Evolutionary conservation across 1,284 basidiomycete genomes (phyloP).

Genomic region (Ceratorhiza oryzae-sativae): DNA sequence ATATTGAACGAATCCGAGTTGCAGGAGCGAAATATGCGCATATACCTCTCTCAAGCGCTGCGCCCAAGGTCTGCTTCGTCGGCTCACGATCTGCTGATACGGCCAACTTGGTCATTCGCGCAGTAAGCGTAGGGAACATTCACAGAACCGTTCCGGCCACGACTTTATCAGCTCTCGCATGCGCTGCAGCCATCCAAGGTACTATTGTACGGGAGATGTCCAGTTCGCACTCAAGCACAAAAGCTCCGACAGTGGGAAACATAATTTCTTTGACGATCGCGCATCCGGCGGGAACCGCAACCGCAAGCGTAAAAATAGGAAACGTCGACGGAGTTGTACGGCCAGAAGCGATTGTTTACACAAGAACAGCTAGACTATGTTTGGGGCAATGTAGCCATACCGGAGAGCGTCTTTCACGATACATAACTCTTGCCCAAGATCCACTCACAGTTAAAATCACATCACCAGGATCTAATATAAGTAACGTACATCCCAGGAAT

Average conservation of each 20-base stretch:
- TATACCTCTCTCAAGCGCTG: constrained; percentile 25
- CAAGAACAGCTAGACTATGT: constrained; percentile 27
- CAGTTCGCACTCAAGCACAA: not conserved
- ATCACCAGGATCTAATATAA: constrained; percentile 40
- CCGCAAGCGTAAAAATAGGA: constrained; percentile 29
- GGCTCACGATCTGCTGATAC: constrained; percentile 33
- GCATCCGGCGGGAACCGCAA: constrained; percentile 27
- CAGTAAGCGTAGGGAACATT: constrained; percentile 43
- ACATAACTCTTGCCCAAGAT: not conserved
- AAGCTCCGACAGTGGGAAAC: constrained; percentile 27
- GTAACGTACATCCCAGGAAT: constrained; percentile 28
- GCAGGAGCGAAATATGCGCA: constrained; percentile 14
- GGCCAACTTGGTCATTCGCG: constrained; percentile 39
- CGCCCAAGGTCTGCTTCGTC: constrained; percentile 43
- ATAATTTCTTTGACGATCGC: constrained; percentile 29
- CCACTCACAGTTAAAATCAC: constrained; percentile 10
- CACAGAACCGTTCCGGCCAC: constrained; percentile 43
- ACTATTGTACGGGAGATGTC: constrained; percentile 37
- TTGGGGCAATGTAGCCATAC: constrained; percentile 31
- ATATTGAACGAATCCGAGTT: constrained; percentile 22
- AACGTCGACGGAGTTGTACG: constrained; percentile 6
- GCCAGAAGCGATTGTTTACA: constrained; percentile 35
- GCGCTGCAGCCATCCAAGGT: constrained; percentile 40
- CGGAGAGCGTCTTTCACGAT: constrained; percentile 20
- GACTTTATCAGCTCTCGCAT: constrained; percentile 42